Percentiles rank a stretch among this genome's conserved stretches.
Conservation (phyloP, 73 alveolate genomes). For the Paraurostyla sp. region DNA sequence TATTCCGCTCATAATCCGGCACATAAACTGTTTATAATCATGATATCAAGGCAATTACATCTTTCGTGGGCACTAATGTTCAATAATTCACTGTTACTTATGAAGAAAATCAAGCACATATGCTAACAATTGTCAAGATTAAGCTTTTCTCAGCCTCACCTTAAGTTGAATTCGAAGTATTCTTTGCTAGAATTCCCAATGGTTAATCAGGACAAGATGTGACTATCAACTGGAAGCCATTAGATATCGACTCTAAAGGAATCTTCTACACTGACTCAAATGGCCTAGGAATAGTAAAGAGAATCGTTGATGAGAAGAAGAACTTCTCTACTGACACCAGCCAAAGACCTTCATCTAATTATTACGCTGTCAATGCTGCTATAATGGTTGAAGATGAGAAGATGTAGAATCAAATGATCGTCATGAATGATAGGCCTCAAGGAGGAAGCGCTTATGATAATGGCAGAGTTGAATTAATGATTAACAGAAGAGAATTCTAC, state of each 20-base stretch:
- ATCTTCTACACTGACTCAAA: conserved; percentile 75
- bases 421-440: conserved; percentile 66
- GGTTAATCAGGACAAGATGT: not conserved
- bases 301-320: conserved; percentile 35
- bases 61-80: too few relatives aligned
- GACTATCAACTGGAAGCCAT: not conserved
- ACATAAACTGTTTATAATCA: too few relatives aligned
- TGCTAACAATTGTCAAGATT: not conserved
- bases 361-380: conserved; percentile 64
- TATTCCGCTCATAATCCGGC: too few relatives aligned
- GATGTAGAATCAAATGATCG: not conserved
- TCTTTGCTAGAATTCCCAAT: not conserved
- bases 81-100: too few relatives aligned
- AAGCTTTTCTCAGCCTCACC: not conserved
- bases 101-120: not conserved
- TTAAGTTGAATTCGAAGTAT: not conserved
- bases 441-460: conserved; percentile 58
- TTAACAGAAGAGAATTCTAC: conserved; percentile 54
- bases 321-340: not conserved
- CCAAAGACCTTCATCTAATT: conserved; percentile 56
- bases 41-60: too few relatives aligned
- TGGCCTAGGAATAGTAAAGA: conserved; percentile 69
- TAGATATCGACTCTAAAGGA: not conserved
- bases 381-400: conserved; percentile 9
- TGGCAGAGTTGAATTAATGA: conserved; percentile 62